Percentiles rank a stretch among this genome's conserved stretches.
Conservation (phyloP, 495 filamentous ascomycete genomes). For the Podospora bellae-mahoneyi region DNA sequence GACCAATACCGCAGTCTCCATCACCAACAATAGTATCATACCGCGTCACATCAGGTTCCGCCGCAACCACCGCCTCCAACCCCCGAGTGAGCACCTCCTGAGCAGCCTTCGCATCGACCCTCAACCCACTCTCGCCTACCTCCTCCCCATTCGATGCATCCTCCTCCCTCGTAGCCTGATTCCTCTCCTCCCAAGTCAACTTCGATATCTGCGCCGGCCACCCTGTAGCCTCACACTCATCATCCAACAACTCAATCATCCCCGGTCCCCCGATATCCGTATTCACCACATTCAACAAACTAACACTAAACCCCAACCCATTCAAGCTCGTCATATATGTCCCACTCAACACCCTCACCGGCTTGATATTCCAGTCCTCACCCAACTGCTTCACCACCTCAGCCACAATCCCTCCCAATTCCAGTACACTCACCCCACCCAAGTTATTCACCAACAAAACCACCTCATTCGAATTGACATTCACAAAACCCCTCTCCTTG, state of each 20-base stretch:
- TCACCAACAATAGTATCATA: constrained; percentile 94
- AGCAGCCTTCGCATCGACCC: constrained; percentile 56
- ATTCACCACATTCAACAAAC: constrained; percentile 74
- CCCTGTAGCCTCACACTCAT: constrained; percentile 76
- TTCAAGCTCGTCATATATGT: constrained; percentile 88
- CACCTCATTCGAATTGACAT: constrained; percentile 59
- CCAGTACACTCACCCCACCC: constrained; percentile 84
- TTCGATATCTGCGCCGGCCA: constrained; percentile 75
- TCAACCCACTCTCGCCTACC: constrained; percentile 64
- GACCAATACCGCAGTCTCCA: constrained; percentile 88
- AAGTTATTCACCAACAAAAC: constrained; percentile 91
- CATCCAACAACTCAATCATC: constrained; percentile 85
- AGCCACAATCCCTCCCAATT: constrained; percentile 83
- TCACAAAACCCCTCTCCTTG: constrained; percentile 75
- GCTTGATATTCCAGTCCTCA: constrained; percentile 64
- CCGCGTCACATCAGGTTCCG: constrained; percentile 78
- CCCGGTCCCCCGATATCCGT: constrained; percentile 74
- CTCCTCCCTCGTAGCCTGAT: constrained; percentile 42
- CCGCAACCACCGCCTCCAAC: constrained; percentile 66
- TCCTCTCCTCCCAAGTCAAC: constrained; percentile 55
- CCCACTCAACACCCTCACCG: constrained; percentile 62
- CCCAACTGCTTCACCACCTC: constrained; percentile 79
- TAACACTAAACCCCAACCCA: constrained; percentile 87
- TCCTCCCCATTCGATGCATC: constrained; percentile 42
- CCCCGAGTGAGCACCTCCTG: constrained; percentile 62